Conservation (phyloP, 1,139 yeast genomes). For the Pichia sp. region DNA sequence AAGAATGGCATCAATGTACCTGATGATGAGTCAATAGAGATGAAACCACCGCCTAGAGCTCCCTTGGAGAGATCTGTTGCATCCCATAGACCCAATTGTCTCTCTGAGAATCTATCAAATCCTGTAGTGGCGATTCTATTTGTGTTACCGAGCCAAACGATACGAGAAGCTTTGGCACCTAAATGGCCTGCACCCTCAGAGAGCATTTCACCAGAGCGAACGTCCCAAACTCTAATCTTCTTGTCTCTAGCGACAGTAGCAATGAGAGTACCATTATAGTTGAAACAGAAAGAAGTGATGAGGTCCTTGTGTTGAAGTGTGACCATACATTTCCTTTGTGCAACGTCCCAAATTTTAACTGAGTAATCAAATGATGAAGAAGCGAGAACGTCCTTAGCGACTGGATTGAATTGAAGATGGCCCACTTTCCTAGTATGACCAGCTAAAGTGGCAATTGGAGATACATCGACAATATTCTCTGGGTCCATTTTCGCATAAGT, state of each 20-base stretch:
- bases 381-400: conserved; percentile 79
- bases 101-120: conserved; percentile 83
- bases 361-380: conserved; percentile 87
- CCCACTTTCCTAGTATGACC: conserved; percentile 97
- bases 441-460: conserved; percentile 58
- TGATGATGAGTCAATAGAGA: conserved; percentile 80
- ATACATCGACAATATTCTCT: conserved; percentile 57
- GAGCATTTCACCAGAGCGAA: conserved; percentile 62
- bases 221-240: conserved; percentile 85
- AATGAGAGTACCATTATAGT: conserved; percentile 76
- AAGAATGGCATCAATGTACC: conserved; percentile 90
- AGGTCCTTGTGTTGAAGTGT: conserved; percentile 83
- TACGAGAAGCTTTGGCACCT: conserved; percentile 87
- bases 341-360: conserved; percentile 85
- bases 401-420: conserved; percentile 85
- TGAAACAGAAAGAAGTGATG: conserved; percentile 86
- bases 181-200: conserved; percentile 86
- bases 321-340: conserved; percentile 60
- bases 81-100: conserved; percentile 95
- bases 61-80: conserved; percentile 65
- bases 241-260: conserved; percentile 95
- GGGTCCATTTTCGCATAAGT: conserved; percentile 58
- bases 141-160: conserved; percentile 82
- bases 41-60: conserved; percentile 86
- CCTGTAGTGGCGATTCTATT: conserved; percentile 94